Evolutionary conservation across 495 filamentous ascomycete species (phyloP).

Genomic region (Penicillium argentinense): DNA sequence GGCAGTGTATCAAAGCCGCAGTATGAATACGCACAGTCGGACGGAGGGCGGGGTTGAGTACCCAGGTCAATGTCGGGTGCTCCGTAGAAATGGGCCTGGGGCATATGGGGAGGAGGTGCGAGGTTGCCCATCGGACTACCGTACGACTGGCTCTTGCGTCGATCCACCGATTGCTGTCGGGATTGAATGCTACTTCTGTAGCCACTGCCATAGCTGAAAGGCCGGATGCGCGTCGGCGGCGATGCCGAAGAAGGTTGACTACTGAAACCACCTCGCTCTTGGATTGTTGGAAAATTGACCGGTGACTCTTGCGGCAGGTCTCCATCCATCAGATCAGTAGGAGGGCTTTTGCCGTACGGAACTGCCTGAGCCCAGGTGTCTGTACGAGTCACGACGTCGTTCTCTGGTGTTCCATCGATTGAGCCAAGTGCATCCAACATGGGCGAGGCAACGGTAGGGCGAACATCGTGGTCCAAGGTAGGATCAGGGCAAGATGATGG

Average conservation of each 20-base stretch:
- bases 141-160: slow-evolving; percentile 46
- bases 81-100: slow-evolving; percentile 71
- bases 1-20: slow-evolving; percentile 77
- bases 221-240: slow-evolving; percentile 44
- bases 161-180: slow-evolving; percentile 41
- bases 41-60: slow-evolving; percentile 22
- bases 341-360: slow-evolving; percentile 51
- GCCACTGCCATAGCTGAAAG: slow-evolving; percentile 45
- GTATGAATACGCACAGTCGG: slow-evolving; percentile 67
- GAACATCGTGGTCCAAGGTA: slow-evolving; percentile 24
- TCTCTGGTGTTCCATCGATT: slow-evolving; percentile 29
- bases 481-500: slow-evolving; percentile 36
- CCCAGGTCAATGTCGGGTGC: slow-evolving; percentile 54
- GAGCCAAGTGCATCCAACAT: slow-evolving; percentile 43
- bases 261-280: slow-evolving; percentile 48
- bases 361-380: slow-evolving; percentile 52
- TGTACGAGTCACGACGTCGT: slow-evolving; percentile 39
- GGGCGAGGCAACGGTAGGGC: slow-evolving; percentile 40
- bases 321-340: slow-evolving; percentile 44
- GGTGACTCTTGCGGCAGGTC: slow-evolving; percentile 45
- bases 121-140: slow-evolving; percentile 43
- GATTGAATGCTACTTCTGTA: slow-evolving; percentile 38
- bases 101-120: slow-evolving; percentile 77
- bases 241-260: slow-evolving; percentile 51
- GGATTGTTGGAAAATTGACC: slow-evolving; percentile 36